phyloP scores from a whole-genome alignment of 1,284 basidiomycete species.

The Ceratobasidium sp. region DNA sequence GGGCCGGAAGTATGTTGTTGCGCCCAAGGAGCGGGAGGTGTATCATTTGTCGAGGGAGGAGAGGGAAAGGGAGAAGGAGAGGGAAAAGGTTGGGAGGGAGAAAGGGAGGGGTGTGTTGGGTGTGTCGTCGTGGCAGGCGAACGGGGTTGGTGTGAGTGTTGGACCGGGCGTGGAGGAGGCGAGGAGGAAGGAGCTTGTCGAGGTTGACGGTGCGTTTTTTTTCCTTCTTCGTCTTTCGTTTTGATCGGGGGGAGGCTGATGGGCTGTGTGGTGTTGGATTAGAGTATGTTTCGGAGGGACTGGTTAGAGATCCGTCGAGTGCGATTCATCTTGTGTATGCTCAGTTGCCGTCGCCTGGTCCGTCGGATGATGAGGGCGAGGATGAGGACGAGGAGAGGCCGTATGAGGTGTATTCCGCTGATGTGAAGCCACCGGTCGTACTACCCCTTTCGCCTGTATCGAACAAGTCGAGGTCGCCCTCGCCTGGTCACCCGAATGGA shows the following conservation, averaged over 20 bases:
- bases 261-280: not conserved
- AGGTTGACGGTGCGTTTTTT: constrained; percentile 74
- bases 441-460: constrained; percentile 68
- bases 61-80: constrained; percentile 49
- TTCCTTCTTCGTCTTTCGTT: constrained; percentile 51
- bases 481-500: constrained; percentile 17
- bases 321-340: constrained; percentile 51
- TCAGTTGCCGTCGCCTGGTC: constrained; percentile 49
- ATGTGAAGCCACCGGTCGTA: constrained; percentile 39
- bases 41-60: constrained; percentile 48
- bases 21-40: constrained; percentile 51
- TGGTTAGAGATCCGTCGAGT: constrained; percentile 68
- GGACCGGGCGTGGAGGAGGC: constrained; percentile 53
- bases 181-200: constrained; percentile 76
- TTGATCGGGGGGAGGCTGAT: constrained; percentile 48
- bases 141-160: constrained; percentile 46
- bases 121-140: constrained; percentile 41
- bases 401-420: constrained; percentile 18
- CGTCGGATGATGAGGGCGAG: constrained; percentile 52
- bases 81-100: not conserved
- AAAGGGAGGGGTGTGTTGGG: constrained; percentile 37
- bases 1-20: constrained; percentile 72
- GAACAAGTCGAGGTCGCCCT: constrained; percentile 61
- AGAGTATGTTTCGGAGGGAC: constrained; percentile 72
- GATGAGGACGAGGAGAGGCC: constrained; percentile 49